These are phyloP conservation scores for Didymella sp. DNA, from an alignment of 2,329 filamentous ascomycete genomes.

Conservation along the genomic window DNA sequence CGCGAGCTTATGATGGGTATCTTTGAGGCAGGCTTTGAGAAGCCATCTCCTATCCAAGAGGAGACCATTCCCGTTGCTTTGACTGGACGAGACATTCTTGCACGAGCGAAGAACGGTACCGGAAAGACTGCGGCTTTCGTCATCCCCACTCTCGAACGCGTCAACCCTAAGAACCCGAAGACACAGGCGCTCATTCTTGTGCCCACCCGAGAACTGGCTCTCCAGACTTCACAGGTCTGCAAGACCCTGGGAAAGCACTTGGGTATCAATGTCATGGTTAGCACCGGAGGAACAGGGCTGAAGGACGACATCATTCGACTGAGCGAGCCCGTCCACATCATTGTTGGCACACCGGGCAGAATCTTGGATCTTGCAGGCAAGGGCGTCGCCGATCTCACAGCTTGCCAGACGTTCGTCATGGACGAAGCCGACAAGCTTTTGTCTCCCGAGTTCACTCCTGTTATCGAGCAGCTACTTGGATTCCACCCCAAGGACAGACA, in stretches of 20 bases:
- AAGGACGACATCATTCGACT: slow-evolving; percentile 97
- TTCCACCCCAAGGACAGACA: slow-evolving; percentile 98
- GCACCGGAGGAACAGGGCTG: slow-evolving; percentile 91
- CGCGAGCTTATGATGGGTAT: slow-evolving; percentile 98
- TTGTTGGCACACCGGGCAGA: slow-evolving; percentile 95
- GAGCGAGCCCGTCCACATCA: slow-evolving; percentile 93
- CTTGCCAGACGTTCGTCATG: slow-evolving; percentile 99
- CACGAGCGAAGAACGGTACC: slow-evolving; percentile 96
- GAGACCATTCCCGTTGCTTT: slow-evolving; percentile 97
- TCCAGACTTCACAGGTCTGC: slow-evolving; percentile 99
- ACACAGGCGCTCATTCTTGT: slow-evolving; percentile 96
- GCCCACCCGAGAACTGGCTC: slow-evolving; percentile 92
- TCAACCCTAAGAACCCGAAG: slow-evolving; percentile 96
- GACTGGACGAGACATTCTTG: slow-evolving; percentile 92
- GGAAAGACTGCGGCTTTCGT: slow-evolving; percentile 98
- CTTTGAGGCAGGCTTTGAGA: slow-evolving; percentile 98
- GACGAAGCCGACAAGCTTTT: slow-evolving; percentile 98
- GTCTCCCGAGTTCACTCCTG: slow-evolving; percentile 94
- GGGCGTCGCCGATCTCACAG: slow-evolving; percentile 92
- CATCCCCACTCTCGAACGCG: slow-evolving; percentile 91
- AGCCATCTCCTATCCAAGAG: slow-evolving; percentile 98
- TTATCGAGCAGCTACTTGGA: slow-evolving; percentile 92
- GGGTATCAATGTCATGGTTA: slow-evolving; percentile 98
- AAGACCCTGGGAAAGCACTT: slow-evolving; percentile 98
- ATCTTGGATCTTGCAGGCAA: slow-evolving; percentile 97